Percentiles rank a stretch among this genome's conserved stretches.
Evolutionary conservation across 345 rosid species (phyloP).

Genomic region (Limnanthes douglasii): DNA sequence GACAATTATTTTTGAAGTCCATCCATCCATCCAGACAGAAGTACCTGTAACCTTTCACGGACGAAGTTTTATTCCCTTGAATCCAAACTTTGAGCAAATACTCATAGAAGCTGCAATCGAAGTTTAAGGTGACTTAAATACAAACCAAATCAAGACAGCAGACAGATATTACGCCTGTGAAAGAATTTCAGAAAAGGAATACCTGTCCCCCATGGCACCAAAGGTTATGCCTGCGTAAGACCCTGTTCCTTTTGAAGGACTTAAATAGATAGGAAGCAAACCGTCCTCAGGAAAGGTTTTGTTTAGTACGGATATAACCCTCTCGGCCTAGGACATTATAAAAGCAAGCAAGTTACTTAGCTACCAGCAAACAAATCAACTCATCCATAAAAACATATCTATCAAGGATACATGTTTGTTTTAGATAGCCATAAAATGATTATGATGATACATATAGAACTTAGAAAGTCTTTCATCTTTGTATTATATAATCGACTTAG

Average conservation of each 20-base stretch:
- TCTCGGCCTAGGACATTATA: constrained; percentile 52
- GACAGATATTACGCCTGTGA: not conserved
- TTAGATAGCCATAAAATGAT: too few relatives aligned
- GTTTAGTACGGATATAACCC: constrained; percentile 49
- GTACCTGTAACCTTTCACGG: constrained; percentile 64
- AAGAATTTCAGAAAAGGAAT: constrained; percentile 4
- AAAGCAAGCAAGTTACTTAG: too few relatives aligned
- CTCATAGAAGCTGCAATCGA: constrained; percentile 72
- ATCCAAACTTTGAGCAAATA: constrained; percentile 97
- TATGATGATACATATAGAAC: too few relatives aligned
- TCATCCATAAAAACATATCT: too few relatives aligned
- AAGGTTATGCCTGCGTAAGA: constrained; percentile 71
- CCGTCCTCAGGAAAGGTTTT: constrained; percentile 88
- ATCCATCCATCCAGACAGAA: too few relatives aligned
- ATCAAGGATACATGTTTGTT: too few relatives aligned
- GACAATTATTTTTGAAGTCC: too few relatives aligned
- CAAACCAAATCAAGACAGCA: not conserved
- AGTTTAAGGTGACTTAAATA: not conserved
- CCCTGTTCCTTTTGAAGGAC: constrained; percentile 39
- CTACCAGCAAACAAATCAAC: too few relatives aligned
- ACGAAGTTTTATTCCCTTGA: constrained; percentile 84
- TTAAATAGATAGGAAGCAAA: constrained; percentile 80
- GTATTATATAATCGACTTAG: too few relatives aligned
- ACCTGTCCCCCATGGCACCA: constrained; percentile 99
- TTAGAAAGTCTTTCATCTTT: too few relatives aligned